These are phyloP conservation scores for Teratosphaeria nubilosa DNA, from an alignment of 2,329 filamentous ascomycete genomes.

Conservation along the genomic window DNA sequence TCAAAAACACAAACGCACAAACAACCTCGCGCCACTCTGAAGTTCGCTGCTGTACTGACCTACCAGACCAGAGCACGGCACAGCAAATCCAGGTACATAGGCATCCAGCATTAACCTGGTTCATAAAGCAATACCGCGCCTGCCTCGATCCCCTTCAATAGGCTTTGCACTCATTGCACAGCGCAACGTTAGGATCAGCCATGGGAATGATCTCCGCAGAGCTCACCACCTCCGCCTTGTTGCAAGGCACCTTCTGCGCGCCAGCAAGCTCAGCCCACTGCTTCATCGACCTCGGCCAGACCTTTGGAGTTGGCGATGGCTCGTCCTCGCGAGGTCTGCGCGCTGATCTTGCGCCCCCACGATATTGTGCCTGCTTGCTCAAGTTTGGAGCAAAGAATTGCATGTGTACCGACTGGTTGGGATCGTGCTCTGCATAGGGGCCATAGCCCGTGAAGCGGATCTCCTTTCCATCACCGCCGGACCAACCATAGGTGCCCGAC, in stretches of 20 bases:
- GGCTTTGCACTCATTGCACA: slow-evolving; percentile 3
- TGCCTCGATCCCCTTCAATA: neutral
- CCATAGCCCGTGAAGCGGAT: slow-evolving; percentile 26
- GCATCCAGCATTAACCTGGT: neutral
- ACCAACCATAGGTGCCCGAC: slow-evolving; percentile 20
- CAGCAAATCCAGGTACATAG: neutral
- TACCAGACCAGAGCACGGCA: neutral
- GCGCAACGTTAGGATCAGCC: neutral
- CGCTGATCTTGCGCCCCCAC: slow-evolving; percentile 1
- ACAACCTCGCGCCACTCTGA: neutral
- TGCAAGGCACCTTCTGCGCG: slow-evolving; percentile 10
- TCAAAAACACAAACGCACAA: neutral
- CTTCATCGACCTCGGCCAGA: slow-evolving; percentile 14
- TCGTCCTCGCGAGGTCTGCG: neutral
- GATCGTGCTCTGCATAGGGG: slow-evolving; percentile 21
- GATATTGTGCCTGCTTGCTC: neutral
- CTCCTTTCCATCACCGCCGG: slow-evolving; percentile 26
- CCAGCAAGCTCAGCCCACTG: slow-evolving; percentile 18
- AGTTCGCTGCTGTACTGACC: neutral
- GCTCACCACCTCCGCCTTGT: slow-evolving; percentile 11
- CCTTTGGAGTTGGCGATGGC: slow-evolving; percentile 10
- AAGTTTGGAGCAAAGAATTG: slow-evolving; percentile 3
- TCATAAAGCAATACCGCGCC: neutral
- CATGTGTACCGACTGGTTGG: slow-evolving; percentile 16
- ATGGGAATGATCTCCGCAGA: slow-evolving; percentile 13